These are phyloP conservation scores for Pyrrhoderma noxium DNA, from an alignment of 1,284 basidiomycete genomes.

Conservation along the genomic window DNA sequence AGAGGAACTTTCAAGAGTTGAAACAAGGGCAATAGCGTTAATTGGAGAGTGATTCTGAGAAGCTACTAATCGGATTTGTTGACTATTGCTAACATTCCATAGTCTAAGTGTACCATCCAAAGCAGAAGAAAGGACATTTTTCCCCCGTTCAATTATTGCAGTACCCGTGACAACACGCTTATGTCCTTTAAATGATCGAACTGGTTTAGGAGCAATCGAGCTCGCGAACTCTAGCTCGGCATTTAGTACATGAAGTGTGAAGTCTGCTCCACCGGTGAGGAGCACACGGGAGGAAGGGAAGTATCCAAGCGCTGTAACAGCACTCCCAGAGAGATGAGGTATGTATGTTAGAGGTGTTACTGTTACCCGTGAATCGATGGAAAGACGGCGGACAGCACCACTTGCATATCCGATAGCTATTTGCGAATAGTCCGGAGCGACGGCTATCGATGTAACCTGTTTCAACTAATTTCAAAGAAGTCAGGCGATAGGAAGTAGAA, in stretches of 20 bases:
- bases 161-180: constrained; percentile 53
- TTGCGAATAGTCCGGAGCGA: constrained; percentile 49
- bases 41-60: constrained; percentile 35
- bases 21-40: constrained; percentile 39
- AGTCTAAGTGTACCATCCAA: constrained; percentile 65
- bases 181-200: constrained; percentile 63
- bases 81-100: constrained; percentile 64
- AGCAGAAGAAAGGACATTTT: constrained; percentile 53
- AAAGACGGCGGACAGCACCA: constrained; percentile 13
- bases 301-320: constrained; percentile 48
- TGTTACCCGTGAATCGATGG: constrained; percentile 3
- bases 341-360: constrained; percentile 21
- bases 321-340: constrained; percentile 42
- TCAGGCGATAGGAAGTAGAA: neutral
- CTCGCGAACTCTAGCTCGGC: constrained; percentile 35
- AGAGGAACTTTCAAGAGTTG: constrained; percentile 21
- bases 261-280: constrained; percentile 57
- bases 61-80: constrained; percentile 36
- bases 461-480: constrained; percentile 32
- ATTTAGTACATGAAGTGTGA: constrained; percentile 52
- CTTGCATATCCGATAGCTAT: constrained; percentile 47
- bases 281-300: constrained; percentile 60
- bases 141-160: constrained; percentile 56
- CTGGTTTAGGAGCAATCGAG: constrained; percentile 28
- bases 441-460: constrained; percentile 55